phyloP scores from a whole-genome alignment of 2,329 filamentous ascomycete genomes.

The Fusarium cicatricum region DNA sequence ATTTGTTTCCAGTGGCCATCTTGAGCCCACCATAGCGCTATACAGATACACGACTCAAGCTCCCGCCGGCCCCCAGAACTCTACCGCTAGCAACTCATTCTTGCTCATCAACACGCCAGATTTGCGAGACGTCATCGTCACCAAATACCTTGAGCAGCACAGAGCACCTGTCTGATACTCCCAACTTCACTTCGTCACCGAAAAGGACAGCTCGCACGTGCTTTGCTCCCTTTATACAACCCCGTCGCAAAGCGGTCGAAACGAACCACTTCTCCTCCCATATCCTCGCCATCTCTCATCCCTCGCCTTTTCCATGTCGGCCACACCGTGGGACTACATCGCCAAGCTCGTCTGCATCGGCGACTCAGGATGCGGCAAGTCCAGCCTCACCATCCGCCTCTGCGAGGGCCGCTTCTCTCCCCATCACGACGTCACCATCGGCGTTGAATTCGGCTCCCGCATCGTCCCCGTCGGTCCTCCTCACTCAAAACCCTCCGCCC shows the following conservation, averaged over 20 bases:
- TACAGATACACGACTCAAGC: conserved; percentile 16
- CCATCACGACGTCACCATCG: conserved; percentile 96
- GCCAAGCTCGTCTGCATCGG: conserved; percentile 98
- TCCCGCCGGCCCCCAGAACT: conserved; percentile 22
- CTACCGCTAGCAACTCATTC: conserved; percentile 18
- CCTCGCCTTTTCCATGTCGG: conserved; percentile 56
- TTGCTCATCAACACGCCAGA: conserved; percentile 1
- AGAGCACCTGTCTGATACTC: conserved; percentile 7
- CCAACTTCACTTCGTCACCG: conserved; percentile 14
- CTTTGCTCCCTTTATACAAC: conserved; percentile 9
- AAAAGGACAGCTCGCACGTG: conserved; percentile 35
- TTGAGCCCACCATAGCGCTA: conserved; percentile 5
- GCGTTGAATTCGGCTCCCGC: conserved; percentile 93
- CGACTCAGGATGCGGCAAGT: conserved; percentile 96
- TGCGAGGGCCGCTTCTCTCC: conserved; percentile 95
- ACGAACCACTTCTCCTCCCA: conserved; percentile 1
- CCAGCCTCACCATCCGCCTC: conserved; percentile 89
- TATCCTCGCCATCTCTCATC: conserved; percentile 9
- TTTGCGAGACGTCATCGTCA: conserved; percentile 10
- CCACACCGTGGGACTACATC: conserved; percentile 94
- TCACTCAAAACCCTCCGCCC: conserved; percentile 60
- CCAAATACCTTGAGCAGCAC: background rate
- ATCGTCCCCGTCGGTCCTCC: conserved; percentile 92
- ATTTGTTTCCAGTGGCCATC: conserved; percentile 8
- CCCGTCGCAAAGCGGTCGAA: conserved; percentile 15